These are phyloP conservation scores for Aureobasidium vineae DNA, from an alignment of 2,329 filamentous ascomycete genomes.

Conservation along the genomic window DNA sequence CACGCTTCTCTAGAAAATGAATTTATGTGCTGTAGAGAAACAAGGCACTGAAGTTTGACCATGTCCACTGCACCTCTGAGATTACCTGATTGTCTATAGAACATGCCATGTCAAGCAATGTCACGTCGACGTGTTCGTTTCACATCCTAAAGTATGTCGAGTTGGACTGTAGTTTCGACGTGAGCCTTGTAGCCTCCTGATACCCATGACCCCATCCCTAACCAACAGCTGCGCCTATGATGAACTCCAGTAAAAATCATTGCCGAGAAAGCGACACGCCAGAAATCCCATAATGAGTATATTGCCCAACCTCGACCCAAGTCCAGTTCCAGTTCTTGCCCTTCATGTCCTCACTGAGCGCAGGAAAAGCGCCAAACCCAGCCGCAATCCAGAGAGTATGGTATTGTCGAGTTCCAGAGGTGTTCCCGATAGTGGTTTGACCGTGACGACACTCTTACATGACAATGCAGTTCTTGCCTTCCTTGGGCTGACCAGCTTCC, in stretches of 20 bases:
- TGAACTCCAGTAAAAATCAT: neutral
- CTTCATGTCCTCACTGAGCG: neutral
- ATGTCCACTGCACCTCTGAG: neutral
- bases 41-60: neutral
- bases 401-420: neutral
- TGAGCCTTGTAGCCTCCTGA: conserved; percentile 1
- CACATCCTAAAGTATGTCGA: neutral
- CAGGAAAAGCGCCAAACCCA: neutral
- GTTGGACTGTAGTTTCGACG: neutral
- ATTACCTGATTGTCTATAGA: neutral
- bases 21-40: neutral
- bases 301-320: neutral
- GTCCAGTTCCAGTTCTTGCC: neutral
- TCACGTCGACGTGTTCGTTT: neutral
- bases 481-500: conserved; percentile 82
- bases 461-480: conserved; percentile 75
- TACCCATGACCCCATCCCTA: conserved; percentile 3
- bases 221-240: neutral
- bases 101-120: no score
- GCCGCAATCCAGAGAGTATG: neutral
- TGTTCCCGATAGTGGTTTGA: neutral
- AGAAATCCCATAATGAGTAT: neutral
- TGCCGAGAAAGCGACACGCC: neutral
- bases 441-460: conserved; percentile 63
- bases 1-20: neutral